Evolutionary conservation across 345 rosid genomes (phyloP).

Genomic region (Streptanthus diversifolius): DNA sequence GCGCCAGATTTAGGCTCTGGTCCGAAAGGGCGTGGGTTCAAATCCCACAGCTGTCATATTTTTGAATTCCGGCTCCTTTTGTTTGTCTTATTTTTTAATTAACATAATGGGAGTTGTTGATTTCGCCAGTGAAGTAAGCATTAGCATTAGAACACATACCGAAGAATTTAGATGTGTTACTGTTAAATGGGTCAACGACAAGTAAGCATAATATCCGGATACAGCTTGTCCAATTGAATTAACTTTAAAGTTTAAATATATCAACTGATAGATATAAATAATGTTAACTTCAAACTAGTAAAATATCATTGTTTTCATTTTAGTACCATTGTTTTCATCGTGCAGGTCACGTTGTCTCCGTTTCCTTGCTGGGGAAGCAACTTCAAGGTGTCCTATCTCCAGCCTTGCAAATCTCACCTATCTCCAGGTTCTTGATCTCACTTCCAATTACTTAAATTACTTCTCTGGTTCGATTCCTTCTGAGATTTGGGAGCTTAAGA

Average conservation of each 20-base stretch:
- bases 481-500: slow-evolving; percentile 53
- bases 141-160: background rate
- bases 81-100: background rate
- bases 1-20: slow-evolving; percentile 99
- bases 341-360: slow-evolving; percentile 41
- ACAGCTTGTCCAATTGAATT: background rate
- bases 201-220: background rate
- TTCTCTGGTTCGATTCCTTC: slow-evolving; percentile 65
- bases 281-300: too few relatives aligned
- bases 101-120: background rate
- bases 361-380: slow-evolving; percentile 58
- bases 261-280: too few relatives aligned
- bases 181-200: background rate
- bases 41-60: slow-evolving; percentile 96
- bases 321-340: too few relatives aligned
- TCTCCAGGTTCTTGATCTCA: slow-evolving; percentile 87
- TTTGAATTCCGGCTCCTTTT: background rate
- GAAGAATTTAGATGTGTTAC: background rate
- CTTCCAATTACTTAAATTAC: slow-evolving; percentile 52
- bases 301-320: too few relatives aligned
- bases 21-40: slow-evolving; percentile 99
- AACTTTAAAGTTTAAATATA: too few relatives aligned
- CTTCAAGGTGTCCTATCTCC: slow-evolving; percentile 68
- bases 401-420: slow-evolving; percentile 60
- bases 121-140: background rate